Base-by-base conservation (phyloP, 768 basidiomycete genomes). In the Boletus eberwhitei region DNA sequence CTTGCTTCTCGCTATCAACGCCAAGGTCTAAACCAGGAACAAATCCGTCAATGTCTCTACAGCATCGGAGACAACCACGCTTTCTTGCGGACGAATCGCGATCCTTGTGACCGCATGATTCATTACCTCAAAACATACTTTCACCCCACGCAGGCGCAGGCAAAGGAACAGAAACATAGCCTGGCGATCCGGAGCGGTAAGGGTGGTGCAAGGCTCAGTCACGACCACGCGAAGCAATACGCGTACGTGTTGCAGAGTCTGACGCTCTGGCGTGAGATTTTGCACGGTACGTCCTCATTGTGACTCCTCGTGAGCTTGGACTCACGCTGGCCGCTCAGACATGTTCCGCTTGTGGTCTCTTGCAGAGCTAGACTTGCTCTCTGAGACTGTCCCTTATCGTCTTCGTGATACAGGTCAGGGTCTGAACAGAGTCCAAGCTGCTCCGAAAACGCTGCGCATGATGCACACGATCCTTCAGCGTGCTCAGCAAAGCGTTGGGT, bases 41-140 rank as follows among this genome's bases (percentile, higher is more conserved):
- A 77, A 44, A 73, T 90, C 11, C 79, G 86, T 31, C 87, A 91
- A 64, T 92, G 90, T 64, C 69, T 93, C 47, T 93, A 93, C 68
- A 89, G 87, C 62, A 92, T 93, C 48, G 91, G 91, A 3, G 91
- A 93, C 70, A 93, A 93, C 63, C 89, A 93, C 65, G 88, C 91
- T 12, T 93, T 93, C 78, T 72, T 93, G 58, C 83, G 91, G 29
- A 82, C 82, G 51, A 93, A 93, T 60, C 88, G 91, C 37, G 91
- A 93, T 65, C 91, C 91, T 45, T 93, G 91, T 72, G 90, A 93
- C 54, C 78, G 80, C 53, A 88, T 93, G 88, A 93, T 93, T 49
- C 66, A 62, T 4, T 88, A 85, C 63, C 74, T 93, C 59, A 89
- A 88, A 67, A 73, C 84, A 55, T 78, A 87, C 64, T 93, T 92